phyloP scores from a whole-genome alignment of 1,284 basidiomycete genomes.

The Xerocomus amazonicus region DNA sequence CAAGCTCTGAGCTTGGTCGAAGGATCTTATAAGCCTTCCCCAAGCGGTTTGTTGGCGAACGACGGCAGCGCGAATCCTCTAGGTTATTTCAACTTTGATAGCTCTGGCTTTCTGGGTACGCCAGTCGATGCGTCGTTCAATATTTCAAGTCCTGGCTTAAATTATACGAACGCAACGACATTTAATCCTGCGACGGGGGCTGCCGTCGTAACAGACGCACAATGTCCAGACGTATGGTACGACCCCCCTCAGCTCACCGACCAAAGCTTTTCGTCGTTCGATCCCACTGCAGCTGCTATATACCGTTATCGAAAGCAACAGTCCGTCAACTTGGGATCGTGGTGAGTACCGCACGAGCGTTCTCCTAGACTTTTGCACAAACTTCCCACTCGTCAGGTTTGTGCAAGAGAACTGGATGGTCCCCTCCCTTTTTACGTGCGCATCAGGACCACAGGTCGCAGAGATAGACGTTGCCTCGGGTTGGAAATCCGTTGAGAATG shows the following conservation, averaged over 20 bases:
- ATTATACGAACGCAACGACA: neutral
- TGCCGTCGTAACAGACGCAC: neutral
- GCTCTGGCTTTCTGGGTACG: neutral
- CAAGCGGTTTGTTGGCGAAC: neutral
- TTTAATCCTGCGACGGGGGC: neutral
- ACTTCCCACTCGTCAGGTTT: constrained; percentile 46
- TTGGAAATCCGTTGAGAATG: constrained; percentile 45
- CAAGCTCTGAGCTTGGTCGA: constrained; percentile 18
- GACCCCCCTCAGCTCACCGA: constrained; percentile 8
- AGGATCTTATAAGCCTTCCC: constrained; percentile 19
- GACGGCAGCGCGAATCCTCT: neutral
- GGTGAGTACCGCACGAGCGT: constrained; percentile 5
- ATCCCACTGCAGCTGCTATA: constrained; percentile 12
- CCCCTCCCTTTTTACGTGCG: constrained; percentile 64
- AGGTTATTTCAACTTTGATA: neutral
- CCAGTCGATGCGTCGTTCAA: constrained; percentile 2
- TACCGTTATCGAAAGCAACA: constrained; percentile 25
- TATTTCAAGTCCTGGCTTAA: neutral
- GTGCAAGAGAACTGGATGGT: constrained; percentile 80
- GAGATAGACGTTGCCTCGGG: constrained; percentile 50
- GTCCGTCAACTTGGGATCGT: constrained; percentile 24
- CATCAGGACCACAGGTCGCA: constrained; percentile 49
- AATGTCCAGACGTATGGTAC: constrained; percentile 10
- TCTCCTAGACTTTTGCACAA: neutral
- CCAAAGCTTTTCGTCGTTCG: constrained; percentile 17